Conservation (phyloP, 345 rosid species). For the Populus deltoides region DNA sequence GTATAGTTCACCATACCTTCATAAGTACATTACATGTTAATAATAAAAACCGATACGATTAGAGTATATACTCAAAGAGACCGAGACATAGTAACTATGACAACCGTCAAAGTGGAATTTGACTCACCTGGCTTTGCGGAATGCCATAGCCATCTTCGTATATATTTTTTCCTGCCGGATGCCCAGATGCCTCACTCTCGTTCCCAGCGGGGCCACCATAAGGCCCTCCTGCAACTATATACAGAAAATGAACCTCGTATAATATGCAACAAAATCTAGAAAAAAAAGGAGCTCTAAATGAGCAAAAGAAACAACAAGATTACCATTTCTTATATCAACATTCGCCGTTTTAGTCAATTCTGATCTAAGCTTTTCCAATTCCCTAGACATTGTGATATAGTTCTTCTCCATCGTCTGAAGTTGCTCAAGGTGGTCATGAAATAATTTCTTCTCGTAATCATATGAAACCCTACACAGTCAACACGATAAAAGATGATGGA, state of each 20-base stretch:
- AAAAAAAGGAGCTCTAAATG: slow-evolving; percentile 6
- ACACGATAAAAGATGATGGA: neutral
- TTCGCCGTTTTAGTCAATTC: slow-evolving; percentile 58
- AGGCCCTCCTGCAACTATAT: slow-evolving; percentile 47
- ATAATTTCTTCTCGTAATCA: slow-evolving; percentile 83
- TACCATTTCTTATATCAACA: slow-evolving; percentile 63
- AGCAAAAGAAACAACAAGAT: neutral
- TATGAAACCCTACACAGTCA: slow-evolving; percentile 65
- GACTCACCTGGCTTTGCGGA: slow-evolving; percentile 55
- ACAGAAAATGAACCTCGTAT: slow-evolving; percentile 13
- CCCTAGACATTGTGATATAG: slow-evolving; percentile 79
- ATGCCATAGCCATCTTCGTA: slow-evolving; percentile 54
- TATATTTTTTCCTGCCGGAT: slow-evolving; percentile 43
- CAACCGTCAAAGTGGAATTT: slow-evolving; percentile 7
- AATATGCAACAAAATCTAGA: neutral
- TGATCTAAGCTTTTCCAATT: slow-evolving; percentile 89
- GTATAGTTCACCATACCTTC: neutral
- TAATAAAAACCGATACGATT: neutral
- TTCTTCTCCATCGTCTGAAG: slow-evolving; percentile 92
- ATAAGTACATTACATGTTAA: neutral
- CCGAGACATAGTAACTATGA: neutral
- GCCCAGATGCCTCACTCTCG: slow-evolving; percentile 54
- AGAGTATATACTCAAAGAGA: neutral
- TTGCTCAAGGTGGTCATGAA: slow-evolving; percentile 85
- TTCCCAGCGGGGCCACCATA: slow-evolving; percentile 50